Base-by-base conservation (phyloP, 495 filamentous ascomycete species). In the Penicillium goetzii region DNA sequence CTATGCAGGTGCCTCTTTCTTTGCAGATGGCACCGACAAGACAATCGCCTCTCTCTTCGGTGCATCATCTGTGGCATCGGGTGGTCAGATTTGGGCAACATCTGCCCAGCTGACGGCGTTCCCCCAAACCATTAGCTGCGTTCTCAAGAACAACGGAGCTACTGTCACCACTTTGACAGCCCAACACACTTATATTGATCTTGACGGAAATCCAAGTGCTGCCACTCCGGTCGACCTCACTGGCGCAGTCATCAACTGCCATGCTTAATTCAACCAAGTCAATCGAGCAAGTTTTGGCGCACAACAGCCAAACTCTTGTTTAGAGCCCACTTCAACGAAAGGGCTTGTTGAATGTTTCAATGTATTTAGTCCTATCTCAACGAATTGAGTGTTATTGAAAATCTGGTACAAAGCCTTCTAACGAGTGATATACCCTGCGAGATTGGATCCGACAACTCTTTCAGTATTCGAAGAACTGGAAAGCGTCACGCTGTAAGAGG, bases 181-280 rank as follows among this genome's bases (percentile, higher is more conserved):
- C 19, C 23, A 61, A 26, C 33, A 63, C 0, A 72, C 69, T 32
- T 72, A 47, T 19, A 30, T 54, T 26, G 72, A 72, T 33, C 41
- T 74, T 15, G 67, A 72, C 51, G 67, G 72, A 14, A 72, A 67
- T 8, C 63, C 72, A 5, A 33, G n/a, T 17, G 30, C 49, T 4
- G 60, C 34, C 12, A 60, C 41, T 47, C 65, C 69, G 14, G 53
- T 74, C 38, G 59, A 72, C n/a, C 38, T 74, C 17, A 62, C 59
- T 45, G 45, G 34, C 5, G 65, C 28, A 11, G 19, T 17, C 1
- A 63, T 74, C 49, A 63, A 54, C 47, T 74, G 72, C 61, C 36
- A 40, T 36, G 66, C 43, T 28, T 83, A 52, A 38, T 41, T 28
- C 17, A n/a, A 26, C 15, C 19, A 47, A 41, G 23, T 14, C 19